These are phyloP conservation scores for Fusarium sp. DNA, from an alignment of 2,329 filamentous ascomycete species.

Conservation along the genomic window DNA sequence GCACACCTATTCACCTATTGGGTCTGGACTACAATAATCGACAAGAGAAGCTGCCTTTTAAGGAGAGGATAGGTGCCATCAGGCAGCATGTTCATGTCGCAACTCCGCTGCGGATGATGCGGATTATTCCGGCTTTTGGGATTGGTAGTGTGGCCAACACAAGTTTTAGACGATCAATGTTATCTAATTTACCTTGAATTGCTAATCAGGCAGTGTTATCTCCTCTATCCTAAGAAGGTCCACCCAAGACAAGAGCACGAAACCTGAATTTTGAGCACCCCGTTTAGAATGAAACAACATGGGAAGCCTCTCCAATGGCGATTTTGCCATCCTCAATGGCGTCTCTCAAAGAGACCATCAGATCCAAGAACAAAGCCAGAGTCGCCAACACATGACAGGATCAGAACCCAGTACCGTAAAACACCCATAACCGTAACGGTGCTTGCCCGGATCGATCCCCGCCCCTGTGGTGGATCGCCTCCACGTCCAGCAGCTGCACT, in stretches of 20 bases:
- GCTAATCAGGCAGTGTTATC: neutral
- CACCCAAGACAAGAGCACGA: neutral
- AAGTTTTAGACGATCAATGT: slow-evolving; percentile 13
- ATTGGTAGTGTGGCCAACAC: slow-evolving; percentile 27
- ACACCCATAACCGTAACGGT: neutral
- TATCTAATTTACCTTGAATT: neutral
- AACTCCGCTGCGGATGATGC: slow-evolving; percentile 23
- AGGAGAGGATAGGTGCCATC: slow-evolving; percentile 11
- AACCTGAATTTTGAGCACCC: neutral
- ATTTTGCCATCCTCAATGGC: neutral
- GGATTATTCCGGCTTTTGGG: slow-evolving; percentile 22
- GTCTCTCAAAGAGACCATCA: neutral
- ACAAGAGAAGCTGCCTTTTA: slow-evolving; percentile 7
- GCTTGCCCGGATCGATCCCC: neutral
- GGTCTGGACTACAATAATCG: slow-evolving; percentile 23
- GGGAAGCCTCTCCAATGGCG: neutral
- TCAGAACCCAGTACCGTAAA: neutral
- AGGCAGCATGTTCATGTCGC: slow-evolving; percentile 15
- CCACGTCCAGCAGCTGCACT: neutral
- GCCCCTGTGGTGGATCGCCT: neutral
- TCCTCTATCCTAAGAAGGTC: neutral
- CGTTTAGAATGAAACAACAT: neutral
- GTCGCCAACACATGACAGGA: neutral
- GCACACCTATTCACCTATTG: slow-evolving; percentile 21
- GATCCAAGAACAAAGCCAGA: neutral